These are phyloP conservation scores for Stropharia rugosoannulata DNA, from an alignment of 768 basidiomycete species.

Conservation along the genomic window DNA sequence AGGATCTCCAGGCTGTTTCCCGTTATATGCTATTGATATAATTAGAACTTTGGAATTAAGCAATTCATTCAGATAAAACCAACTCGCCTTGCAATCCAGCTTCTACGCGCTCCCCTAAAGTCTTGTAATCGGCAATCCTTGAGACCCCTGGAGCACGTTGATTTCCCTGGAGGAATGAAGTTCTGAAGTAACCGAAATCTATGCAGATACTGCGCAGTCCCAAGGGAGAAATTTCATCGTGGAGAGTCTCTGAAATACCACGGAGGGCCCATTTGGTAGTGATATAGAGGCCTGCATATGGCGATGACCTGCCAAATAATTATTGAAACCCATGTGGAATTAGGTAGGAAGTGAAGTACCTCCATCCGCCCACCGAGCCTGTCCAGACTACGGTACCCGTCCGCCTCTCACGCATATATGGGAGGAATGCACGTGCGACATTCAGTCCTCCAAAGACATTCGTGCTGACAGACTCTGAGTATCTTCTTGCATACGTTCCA, in stretches of 20 bases:
- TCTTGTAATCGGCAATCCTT: conserved; percentile 32
- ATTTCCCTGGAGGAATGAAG: conserved; percentile 26
- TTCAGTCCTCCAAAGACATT: conserved; percentile 47
- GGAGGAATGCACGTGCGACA: conserved; percentile 44
- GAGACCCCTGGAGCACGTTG: conserved; percentile 27
- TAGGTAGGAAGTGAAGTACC: conserved; percentile 16
- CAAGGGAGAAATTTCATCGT: conserved; percentile 36
- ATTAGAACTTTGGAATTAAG: background rate
- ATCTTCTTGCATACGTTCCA: background rate
- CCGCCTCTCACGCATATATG: conserved; percentile 43
- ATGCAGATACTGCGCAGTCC: conserved; percentile 36
- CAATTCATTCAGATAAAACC: background rate
- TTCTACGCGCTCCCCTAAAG: conserved; percentile 22
- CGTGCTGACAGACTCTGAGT: conserved; percentile 26
- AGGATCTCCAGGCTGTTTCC: conserved; percentile 37
- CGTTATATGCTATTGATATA: conserved; percentile 24
- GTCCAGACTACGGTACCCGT: conserved; percentile 43
- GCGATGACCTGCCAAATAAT: conserved; percentile 20
- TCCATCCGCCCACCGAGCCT: conserved; percentile 43
- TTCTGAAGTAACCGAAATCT: conserved; percentile 41
- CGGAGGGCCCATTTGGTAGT: conserved; percentile 35
- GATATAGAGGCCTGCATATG: conserved; percentile 34
- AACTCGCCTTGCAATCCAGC: conserved; percentile 24
- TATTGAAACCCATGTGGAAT: background rate
- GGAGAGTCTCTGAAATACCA: conserved; percentile 31